Conservation (phyloP, 2,329 filamentous ascomycete species). For the Fonsecaea monophora region DNA sequence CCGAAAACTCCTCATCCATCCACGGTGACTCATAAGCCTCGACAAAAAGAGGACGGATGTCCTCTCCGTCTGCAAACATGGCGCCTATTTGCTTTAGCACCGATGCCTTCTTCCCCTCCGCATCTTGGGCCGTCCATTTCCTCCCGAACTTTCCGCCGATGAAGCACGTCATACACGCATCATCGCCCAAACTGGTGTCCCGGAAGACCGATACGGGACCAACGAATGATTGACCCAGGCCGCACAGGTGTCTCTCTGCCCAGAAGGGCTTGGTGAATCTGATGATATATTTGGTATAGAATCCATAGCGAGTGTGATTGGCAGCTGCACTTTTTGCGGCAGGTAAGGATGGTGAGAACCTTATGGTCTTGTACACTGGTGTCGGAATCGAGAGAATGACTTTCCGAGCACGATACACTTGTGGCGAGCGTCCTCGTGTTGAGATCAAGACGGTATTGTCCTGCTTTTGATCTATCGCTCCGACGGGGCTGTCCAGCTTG, state of each 20-base stretch:
- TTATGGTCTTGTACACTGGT: conserved; percentile 54
- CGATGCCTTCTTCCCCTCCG: conserved; percentile 36
- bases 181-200: conserved; percentile 47
- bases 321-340: conserved; percentile 48
- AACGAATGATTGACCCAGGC: conserved; percentile 47
- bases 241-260: conserved; percentile 46
- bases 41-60: conserved; percentile 27
- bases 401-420: conserved; percentile 49
- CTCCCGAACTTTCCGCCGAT: conserved; percentile 47
- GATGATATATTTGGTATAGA: conserved; percentile 61
- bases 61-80: conserved; percentile 41
- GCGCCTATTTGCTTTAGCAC: conserved; percentile 45
- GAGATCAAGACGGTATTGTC: conserved; percentile 36
- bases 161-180: conserved; percentile 51
- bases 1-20: conserved; percentile 48
- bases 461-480: conserved; percentile 42
- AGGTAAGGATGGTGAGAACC: conserved; percentile 58
- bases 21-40: conserved; percentile 46
- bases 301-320: conserved; percentile 51
- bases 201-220: conserved; percentile 50
- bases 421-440: conserved; percentile 18
- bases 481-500: conserved; percentile 42
- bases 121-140: conserved; percentile 44
- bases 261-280: conserved; percentile 55
- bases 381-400: conserved; percentile 60